Conservation (phyloP, 371 early-diverging fungal species). For the Mucor lusitanicus region DNA sequence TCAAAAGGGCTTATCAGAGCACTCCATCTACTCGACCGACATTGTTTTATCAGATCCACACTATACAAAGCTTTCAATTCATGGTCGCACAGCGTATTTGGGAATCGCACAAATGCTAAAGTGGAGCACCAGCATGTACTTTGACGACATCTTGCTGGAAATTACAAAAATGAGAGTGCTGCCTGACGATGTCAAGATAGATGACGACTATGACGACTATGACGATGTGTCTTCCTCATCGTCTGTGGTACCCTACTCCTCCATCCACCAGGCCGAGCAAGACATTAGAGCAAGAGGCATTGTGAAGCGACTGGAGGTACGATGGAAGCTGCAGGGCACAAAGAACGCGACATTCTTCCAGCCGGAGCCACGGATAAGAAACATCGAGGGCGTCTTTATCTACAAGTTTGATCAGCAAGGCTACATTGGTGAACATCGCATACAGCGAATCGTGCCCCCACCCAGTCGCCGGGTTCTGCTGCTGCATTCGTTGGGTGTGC, state of each 20-base stretch:
- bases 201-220: conserved; percentile 6
- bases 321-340: conserved; percentile 57
- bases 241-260: conserved; percentile 4
- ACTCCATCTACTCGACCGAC: conserved; percentile 45
- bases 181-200: conserved; percentile 23
- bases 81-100: conserved; percentile 50
- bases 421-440: conserved; percentile 56
- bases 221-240: background rate
- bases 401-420: conserved; percentile 55
- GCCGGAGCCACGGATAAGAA: conserved; percentile 5
- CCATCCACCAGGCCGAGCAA: conserved; percentile 19
- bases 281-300: conserved; percentile 17
- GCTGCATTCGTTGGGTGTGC: conserved; percentile 49
- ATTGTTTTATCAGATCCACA: conserved; percentile 58
- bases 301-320: conserved; percentile 43
- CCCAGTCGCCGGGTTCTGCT: conserved; percentile 56
- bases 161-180: conserved; percentile 41
- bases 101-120: conserved; percentile 51
- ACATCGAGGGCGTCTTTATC: conserved; percentile 56
- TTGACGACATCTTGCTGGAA: conserved; percentile 41
- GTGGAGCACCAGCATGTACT: conserved; percentile 55
- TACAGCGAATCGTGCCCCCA: conserved; percentile 61
- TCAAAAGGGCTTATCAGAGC: conserved; percentile 39
- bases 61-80: conserved; percentile 52
- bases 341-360: conserved; percentile 35